phyloP scores from a whole-genome alignment of 495 filamentous ascomycete species.

The Rhypophila decipiens region DNA sequence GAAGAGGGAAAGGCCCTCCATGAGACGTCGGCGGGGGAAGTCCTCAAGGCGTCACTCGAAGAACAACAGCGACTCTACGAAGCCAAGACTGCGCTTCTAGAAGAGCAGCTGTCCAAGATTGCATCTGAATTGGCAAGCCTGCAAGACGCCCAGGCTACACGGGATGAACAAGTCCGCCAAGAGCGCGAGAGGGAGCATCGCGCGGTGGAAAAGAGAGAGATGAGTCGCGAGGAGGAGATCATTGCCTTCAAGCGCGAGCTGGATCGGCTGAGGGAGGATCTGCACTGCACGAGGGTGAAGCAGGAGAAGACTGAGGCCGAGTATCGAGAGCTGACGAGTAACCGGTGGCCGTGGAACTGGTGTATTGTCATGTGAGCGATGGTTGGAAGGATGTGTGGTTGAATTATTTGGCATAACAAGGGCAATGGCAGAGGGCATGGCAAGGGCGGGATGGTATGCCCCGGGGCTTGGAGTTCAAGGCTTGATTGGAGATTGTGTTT shows the following conservation, averaged over 20 bases:
- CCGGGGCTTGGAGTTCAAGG: too few species aligned
- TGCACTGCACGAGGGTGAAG: conserved; percentile 6
- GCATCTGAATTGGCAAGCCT: neutral
- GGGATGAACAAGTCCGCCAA: neutral
- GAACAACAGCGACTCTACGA: conserved; percentile 1
- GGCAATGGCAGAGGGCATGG: too few species aligned
- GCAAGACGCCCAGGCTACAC: neutral
- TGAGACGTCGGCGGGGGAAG: conserved; percentile 9
- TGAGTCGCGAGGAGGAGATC: neutral
- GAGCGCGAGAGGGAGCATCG: neutral
- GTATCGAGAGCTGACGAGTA: conserved; percentile 3
- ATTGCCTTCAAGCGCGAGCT: conserved; percentile 1
- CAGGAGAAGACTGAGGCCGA: conserved; percentile 8
- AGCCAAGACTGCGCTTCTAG: conserved; percentile 2
- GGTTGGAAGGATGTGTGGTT: neutral
- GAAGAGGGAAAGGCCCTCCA: conserved; percentile 2
- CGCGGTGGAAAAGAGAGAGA: neutral
- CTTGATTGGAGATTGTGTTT: too few species aligned
- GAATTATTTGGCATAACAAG: too few species aligned
- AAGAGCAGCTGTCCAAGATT: neutral
- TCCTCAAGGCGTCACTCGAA: conserved; percentile 6
- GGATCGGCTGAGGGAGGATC: neutral
- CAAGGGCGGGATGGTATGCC: too few species aligned
- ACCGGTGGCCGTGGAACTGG: neutral
- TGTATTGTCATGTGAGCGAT: conserved; percentile 1